These are phyloP conservation scores for Ciborinia camelliae DNA, from an alignment of 2,329 filamentous ascomycete species.

Conservation along the genomic window DNA sequence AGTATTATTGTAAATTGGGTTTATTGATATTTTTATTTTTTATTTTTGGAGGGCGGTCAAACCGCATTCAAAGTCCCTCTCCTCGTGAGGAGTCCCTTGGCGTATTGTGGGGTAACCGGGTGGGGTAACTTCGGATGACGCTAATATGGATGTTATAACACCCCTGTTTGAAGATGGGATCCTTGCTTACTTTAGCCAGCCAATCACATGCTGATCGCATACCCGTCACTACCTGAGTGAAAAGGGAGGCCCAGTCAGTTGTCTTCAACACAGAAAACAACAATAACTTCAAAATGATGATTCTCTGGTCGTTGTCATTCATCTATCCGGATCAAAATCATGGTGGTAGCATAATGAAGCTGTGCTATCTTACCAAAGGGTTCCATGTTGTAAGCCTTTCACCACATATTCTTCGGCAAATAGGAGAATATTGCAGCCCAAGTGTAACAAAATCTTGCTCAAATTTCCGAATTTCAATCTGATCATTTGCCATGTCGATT, in stretches of 20 bases:
- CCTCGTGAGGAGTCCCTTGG: too few relatives aligned
- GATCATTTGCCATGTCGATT: neutral
- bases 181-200: neutral
- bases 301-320: neutral
- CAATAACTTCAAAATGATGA: neutral
- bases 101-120: neutral
- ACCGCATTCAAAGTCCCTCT: neutral
- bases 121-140: constrained; percentile 1
- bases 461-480: neutral
- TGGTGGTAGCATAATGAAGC: neutral
- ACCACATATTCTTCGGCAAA: neutral
- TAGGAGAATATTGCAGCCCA: constrained; percentile 11
- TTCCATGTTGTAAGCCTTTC: neutral
- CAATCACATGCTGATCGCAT: neutral
- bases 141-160: neutral
- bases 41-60: constrained; percentile 5
- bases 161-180: neutral
- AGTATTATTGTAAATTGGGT: too few relatives aligned
- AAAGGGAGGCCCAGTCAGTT: too few relatives aligned
- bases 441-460: neutral
- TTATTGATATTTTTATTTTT: too few relatives aligned
- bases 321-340: too few relatives aligned
- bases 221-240: too few relatives aligned
- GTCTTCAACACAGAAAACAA: neutral
- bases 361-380: neutral